A percentile compares a stretch with the other conserved stretches of the same genome.
phyloP scores from a whole-genome alignment of 129 eudicot species.

The Helichrysum umbraculigerum region DNA sequence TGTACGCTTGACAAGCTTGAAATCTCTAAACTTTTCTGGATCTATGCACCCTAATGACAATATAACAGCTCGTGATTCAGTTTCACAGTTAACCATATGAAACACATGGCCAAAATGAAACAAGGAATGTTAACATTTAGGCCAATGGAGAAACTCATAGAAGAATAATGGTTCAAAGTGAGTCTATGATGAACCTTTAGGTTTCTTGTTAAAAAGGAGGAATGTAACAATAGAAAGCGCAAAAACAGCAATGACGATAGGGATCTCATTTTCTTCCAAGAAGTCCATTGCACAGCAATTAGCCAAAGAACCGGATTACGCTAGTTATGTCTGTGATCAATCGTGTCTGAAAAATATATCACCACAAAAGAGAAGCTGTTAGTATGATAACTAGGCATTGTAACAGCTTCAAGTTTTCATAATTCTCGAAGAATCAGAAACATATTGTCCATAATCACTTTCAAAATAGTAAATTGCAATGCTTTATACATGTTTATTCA shows the following conservation, averaged over 20 bases:
- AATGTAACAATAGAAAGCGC: conserved; percentile 31
- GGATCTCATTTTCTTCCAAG: conserved; percentile 25
- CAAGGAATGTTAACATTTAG: not conserved
- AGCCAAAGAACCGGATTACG: not conserved
- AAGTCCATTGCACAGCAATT: conserved; percentile 27
- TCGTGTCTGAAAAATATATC: conserved; percentile 20
- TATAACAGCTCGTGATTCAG: conserved; percentile 14
- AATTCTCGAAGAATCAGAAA: conserved; percentile 6
- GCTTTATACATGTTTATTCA: conserved; percentile 10
- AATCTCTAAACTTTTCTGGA: conserved; percentile 36
- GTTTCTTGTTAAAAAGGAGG: conserved; percentile 25
- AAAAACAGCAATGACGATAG: conserved; percentile 23
- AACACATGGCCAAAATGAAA: not conserved
- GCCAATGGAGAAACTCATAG: not conserved
- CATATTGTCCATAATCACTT: conserved; percentile 9
- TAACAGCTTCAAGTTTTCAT: not conserved
- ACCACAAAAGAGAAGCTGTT: conserved; percentile 27
- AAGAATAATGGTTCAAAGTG: conserved; percentile 17
- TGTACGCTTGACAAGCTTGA: conserved; percentile 41
- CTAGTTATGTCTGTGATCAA: conserved; percentile 1
- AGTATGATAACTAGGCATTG: conserved; percentile 1
- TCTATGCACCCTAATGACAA: conserved; percentile 25
- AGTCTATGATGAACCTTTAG: conserved; percentile 33
- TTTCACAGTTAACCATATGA: conserved; percentile 4
- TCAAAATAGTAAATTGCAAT: conserved; percentile 13